Conservation (phyloP, 1,284 basidiomycete genomes). For the Abortiporus biennis region DNA sequence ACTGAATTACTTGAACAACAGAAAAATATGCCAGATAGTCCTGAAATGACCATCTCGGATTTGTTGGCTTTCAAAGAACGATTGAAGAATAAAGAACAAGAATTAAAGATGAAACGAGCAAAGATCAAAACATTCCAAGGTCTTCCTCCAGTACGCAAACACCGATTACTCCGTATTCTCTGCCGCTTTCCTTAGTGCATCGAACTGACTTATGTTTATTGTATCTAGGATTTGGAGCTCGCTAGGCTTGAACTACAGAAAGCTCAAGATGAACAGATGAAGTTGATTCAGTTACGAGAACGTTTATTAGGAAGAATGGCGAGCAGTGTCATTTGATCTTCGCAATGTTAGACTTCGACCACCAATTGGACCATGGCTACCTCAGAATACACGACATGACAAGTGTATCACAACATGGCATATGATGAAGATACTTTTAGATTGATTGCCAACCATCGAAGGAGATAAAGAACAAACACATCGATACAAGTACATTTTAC, state of each 20-base stretch:
- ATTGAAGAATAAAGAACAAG: slow-evolving; percentile 28
- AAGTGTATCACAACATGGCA: too few species aligned
- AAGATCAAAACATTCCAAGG: slow-evolving; percentile 41
- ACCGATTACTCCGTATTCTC: background rate
- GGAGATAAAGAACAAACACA: background rate
- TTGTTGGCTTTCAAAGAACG: slow-evolving; percentile 30
- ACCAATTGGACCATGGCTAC: background rate
- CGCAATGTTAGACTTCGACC: background rate
- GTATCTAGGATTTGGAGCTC: slow-evolving; percentile 36
- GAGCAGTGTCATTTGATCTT: slow-evolving; percentile 1
- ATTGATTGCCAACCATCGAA: too few species aligned
- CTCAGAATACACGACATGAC: background rate
- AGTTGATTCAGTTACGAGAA: slow-evolving; percentile 39
- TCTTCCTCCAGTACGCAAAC: slow-evolving; percentile 35
- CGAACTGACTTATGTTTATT: background rate
- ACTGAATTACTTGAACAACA: slow-evolving; percentile 16
- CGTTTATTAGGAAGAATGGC: slow-evolving; percentile 40
- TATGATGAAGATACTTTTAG: too few species aligned
- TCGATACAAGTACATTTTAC: too few species aligned
- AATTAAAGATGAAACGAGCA: slow-evolving; percentile 36
- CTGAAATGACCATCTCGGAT: slow-evolving; percentile 30
- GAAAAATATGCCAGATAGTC: slow-evolving; percentile 23
- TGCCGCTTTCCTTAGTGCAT: slow-evolving; percentile 1
- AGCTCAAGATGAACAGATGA: slow-evolving; percentile 36
- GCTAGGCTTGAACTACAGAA: slow-evolving; percentile 35